A percentile compares a stretch with the other conserved stretches of the same genome.
phyloP scores from a whole-genome alignment of 306 rosid genomes.

The Cajanus cajan region DNA sequence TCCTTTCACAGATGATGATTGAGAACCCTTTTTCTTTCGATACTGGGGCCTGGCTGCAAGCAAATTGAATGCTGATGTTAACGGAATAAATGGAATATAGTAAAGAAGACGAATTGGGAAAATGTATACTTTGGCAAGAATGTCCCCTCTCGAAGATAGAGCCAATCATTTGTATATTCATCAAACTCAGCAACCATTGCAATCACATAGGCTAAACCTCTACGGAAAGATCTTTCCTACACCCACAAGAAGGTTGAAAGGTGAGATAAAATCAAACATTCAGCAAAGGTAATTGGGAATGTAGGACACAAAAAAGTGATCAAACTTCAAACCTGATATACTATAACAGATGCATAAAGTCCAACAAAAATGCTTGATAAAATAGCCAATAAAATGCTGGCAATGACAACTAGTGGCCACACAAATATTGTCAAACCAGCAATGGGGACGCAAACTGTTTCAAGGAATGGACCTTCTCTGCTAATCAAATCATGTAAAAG shows the following conservation, averaged over 20 bases:
- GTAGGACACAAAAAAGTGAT: slow-evolving; percentile 11
- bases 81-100: neutral
- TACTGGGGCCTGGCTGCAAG: slow-evolving; percentile 90
- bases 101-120: slow-evolving; percentile 13
- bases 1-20: slow-evolving; percentile 51
- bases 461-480: slow-evolving; percentile 93
- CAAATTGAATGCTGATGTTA: slow-evolving; percentile 41
- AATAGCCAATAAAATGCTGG: slow-evolving; percentile 58
- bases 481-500: slow-evolving; percentile 67
- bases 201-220: slow-evolving; percentile 72
- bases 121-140: slow-evolving; percentile 69
- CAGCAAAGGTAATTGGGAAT: neutral
- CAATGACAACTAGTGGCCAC: slow-evolving; percentile 86
- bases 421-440: slow-evolving; percentile 82
- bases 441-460: slow-evolving; percentile 82
- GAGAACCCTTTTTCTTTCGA: slow-evolving; percentile 53
- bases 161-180: slow-evolving; percentile 89
- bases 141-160: slow-evolving; percentile 80
- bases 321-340: slow-evolving; percentile 65
- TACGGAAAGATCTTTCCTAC: slow-evolving; percentile 77
- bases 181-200: slow-evolving; percentile 95
- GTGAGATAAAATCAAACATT: slow-evolving; percentile 32
- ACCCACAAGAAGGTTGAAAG: slow-evolving; percentile 26
- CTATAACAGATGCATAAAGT: slow-evolving; percentile 69
- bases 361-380: slow-evolving; percentile 71